Conservation (phyloP, 2,329 filamentous ascomycete species). For the Aspergillus fumigatus region DNA sequence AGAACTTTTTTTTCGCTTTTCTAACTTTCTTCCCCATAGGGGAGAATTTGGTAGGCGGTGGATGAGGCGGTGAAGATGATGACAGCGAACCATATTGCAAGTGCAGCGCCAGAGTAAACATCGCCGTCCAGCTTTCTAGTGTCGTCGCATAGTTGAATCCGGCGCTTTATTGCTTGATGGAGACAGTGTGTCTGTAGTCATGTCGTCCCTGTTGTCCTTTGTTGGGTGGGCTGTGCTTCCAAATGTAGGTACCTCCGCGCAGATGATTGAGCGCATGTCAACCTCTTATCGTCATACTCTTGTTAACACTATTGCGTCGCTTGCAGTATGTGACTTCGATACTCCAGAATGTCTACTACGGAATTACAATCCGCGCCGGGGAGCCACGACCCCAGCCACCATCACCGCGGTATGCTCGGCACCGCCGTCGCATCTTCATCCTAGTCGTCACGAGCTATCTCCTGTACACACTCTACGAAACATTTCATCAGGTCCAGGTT, state of each 20-base stretch:
- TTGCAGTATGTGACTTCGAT: slow-evolving; percentile 69
- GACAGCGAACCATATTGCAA: slow-evolving; percentile 2
- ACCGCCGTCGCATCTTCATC: slow-evolving; percentile 79
- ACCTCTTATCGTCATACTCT: background rate
- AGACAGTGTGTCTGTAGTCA: slow-evolving; percentile 9
- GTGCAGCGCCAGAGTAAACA: slow-evolving; percentile 2
- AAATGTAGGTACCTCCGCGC: slow-evolving; percentile 43
- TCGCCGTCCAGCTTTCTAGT: background rate
- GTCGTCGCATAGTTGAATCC: background rate
- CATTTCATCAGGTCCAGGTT: slow-evolving; percentile 71
- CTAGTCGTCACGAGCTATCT: slow-evolving; percentile 80
- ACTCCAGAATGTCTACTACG: slow-evolving; percentile 78
- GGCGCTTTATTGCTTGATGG: background rate
- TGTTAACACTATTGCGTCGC: slow-evolving; percentile 5
- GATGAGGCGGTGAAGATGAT: slow-evolving; percentile 17
- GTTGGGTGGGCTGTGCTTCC: slow-evolving; percentile 61
- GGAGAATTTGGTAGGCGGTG: slow-evolving; percentile 22
- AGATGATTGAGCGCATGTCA: background rate
- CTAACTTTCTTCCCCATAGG: slow-evolving; percentile 15
- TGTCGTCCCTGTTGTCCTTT: slow-evolving; percentile 50
- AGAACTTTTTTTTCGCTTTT: slow-evolving; percentile 27
- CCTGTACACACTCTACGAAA: slow-evolving; percentile 86
- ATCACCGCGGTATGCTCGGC: slow-evolving; percentile 64
- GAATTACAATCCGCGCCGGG: slow-evolving; percentile 82
- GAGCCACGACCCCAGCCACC: slow-evolving; percentile 67